These are phyloP conservation scores for Dendrocalamus latiflorus DNA, from an alignment of 202 grass and related monocot genomes.

Conservation along the genomic window DNA sequence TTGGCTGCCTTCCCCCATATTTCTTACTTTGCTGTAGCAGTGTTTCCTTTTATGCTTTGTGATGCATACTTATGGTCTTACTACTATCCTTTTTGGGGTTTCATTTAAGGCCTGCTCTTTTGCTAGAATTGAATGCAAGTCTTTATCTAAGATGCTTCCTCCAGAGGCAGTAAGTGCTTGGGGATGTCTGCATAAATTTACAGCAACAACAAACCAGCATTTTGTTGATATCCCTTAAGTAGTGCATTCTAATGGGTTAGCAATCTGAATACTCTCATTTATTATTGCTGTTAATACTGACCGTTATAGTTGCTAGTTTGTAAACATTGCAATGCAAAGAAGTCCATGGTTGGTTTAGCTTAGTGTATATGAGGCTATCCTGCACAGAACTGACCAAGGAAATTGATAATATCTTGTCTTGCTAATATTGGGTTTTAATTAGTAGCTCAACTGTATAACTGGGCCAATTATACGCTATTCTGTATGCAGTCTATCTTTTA, in stretches of 20 bases:
- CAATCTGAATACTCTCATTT: neutral
- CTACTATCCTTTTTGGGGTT: neutral
- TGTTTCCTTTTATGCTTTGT: neutral
- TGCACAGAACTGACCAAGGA: neutral
- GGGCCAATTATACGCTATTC: neutral
- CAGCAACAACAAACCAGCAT: neutral
- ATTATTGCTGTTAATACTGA: neutral
- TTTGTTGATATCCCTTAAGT: neutral
- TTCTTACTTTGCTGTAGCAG: neutral
- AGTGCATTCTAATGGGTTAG: neutral
- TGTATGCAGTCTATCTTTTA: neutral
- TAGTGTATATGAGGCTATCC: slow-evolving; percentile 8
- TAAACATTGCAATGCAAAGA: neutral
- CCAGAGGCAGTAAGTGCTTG: neutral
- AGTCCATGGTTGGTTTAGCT: neutral
- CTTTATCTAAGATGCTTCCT: neutral
- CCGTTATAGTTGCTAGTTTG: neutral
- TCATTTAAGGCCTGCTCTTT: neutral
- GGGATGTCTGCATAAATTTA: neutral
- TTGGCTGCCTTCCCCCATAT: neutral
- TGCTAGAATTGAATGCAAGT: neutral
- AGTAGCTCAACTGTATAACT: slow-evolving; percentile 2
- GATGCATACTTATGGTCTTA: neutral
- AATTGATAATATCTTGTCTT: neutral
- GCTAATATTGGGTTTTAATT: neutral